Evolutionary conservation across 352 stramenopile genomes (phyloP).

Genomic region (Phytophthora megakarya): DNA sequence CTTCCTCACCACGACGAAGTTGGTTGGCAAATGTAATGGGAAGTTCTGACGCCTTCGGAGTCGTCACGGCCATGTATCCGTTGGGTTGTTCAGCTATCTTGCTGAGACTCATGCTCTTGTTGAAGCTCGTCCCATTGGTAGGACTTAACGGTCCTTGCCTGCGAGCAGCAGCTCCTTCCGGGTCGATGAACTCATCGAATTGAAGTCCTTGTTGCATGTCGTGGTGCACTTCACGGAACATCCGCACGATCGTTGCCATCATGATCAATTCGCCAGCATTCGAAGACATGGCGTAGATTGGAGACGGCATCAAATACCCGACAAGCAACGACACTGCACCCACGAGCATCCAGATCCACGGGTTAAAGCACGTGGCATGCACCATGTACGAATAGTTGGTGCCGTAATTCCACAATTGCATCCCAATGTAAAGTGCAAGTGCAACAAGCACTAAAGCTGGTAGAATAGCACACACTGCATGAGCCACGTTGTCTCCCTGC

Average conservation of each 20-base stretch:
- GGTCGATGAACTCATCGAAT: slow-evolving; percentile 78
- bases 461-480: slow-evolving; percentile 64
- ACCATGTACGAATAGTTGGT: slow-evolving; percentile 88
- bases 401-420: slow-evolving; percentile 86
- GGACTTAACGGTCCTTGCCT: slow-evolving; percentile 20
- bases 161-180: slow-evolving; percentile 31
- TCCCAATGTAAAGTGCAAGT: slow-evolving; percentile 73
- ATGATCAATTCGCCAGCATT: slow-evolving; percentile 80
- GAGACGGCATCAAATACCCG: slow-evolving; percentile 77
- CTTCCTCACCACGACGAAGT: slow-evolving; percentile 32
- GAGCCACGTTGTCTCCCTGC: slow-evolving; percentile 60
- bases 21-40: slow-evolving; percentile 50
- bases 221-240: slow-evolving; percentile 86
- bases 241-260: slow-evolving; percentile 80
- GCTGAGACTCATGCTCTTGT: slow-evolving; percentile 31
- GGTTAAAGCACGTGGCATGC: slow-evolving; percentile 85
- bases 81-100: slow-evolving; percentile 32
- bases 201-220: slow-evolving; percentile 82
- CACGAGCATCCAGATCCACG: slow-evolving; percentile 90
- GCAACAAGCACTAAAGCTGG: slow-evolving; percentile 71
- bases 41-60: slow-evolving; percentile 49
- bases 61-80: slow-evolving; percentile 47
- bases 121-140: slow-evolving; percentile 32
- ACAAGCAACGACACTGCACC: slow-evolving; percentile 66
- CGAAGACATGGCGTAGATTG: slow-evolving; percentile 74